Evolutionary conservation across 768 basidiomycete species (phyloP), one percentile per base, ranked within the genome.

Genomic region (Fistulinella prunicolor): DNA sequence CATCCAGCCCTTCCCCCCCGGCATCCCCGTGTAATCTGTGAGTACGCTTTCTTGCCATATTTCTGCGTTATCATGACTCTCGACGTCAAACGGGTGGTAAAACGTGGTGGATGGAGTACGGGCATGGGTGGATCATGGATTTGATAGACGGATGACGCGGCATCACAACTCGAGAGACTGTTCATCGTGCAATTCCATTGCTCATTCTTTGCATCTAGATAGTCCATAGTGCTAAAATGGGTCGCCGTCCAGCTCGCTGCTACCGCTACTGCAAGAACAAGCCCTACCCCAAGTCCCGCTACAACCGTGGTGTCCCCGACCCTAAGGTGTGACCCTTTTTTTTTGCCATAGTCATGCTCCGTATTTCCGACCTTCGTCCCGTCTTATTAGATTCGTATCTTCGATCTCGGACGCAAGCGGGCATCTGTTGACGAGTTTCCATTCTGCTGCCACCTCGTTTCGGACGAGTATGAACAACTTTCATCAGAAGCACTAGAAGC

Each of bases 231-330:
- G n/a, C 41, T 38, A 53, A 57, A 44, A 96, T 96, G 94, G 94
- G 94, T 81, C 91, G 93, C 70, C 90, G 93, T 79, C 93, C 94
- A 56, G 92, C 94, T 74, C 87, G 90, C 64, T 96, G 93, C 83
- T 95, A 95, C 78, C 87, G 94, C 60, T 97, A 97, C 79, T 97
- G 94, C 83, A 97, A 97, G 78, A 95, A 94, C 83, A 97, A 98
- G 83, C 94, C 95, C 21, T 94, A 89, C 77, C 92, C 90, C 49
- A 94, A 93, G 74, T 89, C 86, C 45, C 75, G 92, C 65, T 95
- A 95, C 80, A 95, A 95, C 77, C 92, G 94, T 76, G 94, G 93
- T 90, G 94, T 97, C 32, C 95, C 95, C 60, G 95, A 97, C 66
- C 72, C 94, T 59, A 96, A 94, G 79, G 90, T 83, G 24, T 47